Base-by-base conservation (phyloP, 2,329 filamentous ascomycete species). In the Ophiocordyceps camponoti-leonardi region DNA sequence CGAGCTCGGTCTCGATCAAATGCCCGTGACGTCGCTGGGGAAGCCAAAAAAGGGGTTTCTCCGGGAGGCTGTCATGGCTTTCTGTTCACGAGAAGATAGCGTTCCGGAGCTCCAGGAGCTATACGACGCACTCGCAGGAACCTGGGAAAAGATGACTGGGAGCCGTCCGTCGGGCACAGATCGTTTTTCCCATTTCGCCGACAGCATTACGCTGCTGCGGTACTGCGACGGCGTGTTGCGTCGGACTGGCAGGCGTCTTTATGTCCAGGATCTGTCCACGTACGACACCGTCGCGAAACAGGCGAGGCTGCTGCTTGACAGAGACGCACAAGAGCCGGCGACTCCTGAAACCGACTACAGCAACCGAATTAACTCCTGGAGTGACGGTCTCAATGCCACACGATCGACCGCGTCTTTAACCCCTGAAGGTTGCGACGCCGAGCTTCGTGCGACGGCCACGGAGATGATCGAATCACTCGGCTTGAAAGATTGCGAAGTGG, bases 31-130 rank as follows among this genome's bases (percentile, higher is more conserved):
- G 2, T 56, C 63, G 1, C 60, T 67, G 12, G 67, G 67, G 2
- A 71, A 72, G 47, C 58, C 68, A 5, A 63, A 63, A 48, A 69
- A 67, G 45, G 58, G 60, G 1, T 51, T 62, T 10, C 51, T 71
- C 22, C 59, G 49, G 26, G 42, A 48, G 3, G 40, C 44, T 8
- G 50, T 64, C 2, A 16, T 50, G 6, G 45, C 50, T 3, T 43
- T 56, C 6, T 11, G 18, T 39, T 39, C 35, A 18, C 18, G 35
- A 19, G n/a, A 39, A 7, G 7, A 18, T 13, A 4, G 16, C 10
- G 12, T 10, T 10, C 14, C 31, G 19, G 41, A 18, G 35, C 12
- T 42, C 1, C 46, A 12, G 4, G 37, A 44, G 4, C 50, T 58
- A 18, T 47, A 49, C 5, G 49, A 52, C 3, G 48, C 49, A 1